Conservation (phyloP, 805 yeast species). For the Wickerhamomyces bisporus region DNA sequence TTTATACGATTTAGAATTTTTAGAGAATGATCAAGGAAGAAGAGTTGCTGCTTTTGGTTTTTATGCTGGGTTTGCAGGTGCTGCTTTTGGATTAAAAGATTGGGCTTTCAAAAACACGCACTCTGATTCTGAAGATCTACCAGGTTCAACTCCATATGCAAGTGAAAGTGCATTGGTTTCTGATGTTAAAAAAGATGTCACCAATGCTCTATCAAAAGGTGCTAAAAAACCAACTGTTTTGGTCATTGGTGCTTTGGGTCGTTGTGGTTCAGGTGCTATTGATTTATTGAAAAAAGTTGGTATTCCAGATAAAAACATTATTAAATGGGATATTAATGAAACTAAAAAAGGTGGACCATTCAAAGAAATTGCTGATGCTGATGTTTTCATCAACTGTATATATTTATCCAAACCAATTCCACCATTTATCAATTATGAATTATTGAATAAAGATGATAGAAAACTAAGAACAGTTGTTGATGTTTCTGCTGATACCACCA, state of each 20-base stretch:
- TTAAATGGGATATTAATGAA: conserved; percentile 96
- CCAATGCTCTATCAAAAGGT: conserved; percentile 53
- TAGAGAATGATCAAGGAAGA: conserved; percentile 92
- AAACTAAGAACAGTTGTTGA: conserved; percentile 89
- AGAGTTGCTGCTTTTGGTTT: conserved; percentile 99
- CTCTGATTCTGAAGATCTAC: conserved; percentile 60
- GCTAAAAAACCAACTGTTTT: conserved; percentile 72
- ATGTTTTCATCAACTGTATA: conserved; percentile 93
- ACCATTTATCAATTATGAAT: conserved; percentile 73
- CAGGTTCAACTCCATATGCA: conserved; percentile 77
- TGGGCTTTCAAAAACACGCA: conserved; percentile 90
- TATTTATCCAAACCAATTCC: conserved; percentile 91
- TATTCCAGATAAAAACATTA: conserved; percentile 74
- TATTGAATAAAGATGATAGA: conserved; percentile 64
- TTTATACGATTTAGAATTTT: conserved; percentile 89
- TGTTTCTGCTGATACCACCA: conserved; percentile 97
- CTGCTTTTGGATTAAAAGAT: conserved; percentile 90
- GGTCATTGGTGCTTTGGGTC: conserved; percentile 95
- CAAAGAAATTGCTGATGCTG: conserved; percentile 79
- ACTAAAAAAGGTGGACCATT: conserved; percentile 98
- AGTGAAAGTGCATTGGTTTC: conserved; percentile 69
- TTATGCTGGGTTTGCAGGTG: conserved; percentile 99
- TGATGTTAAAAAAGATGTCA: conserved; percentile 60
- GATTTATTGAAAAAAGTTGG: conserved; percentile 80
- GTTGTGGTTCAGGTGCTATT: conserved; percentile 98